Base-by-base conservation (phyloP, 345 rosid species). In the Viola odorata region DNA sequence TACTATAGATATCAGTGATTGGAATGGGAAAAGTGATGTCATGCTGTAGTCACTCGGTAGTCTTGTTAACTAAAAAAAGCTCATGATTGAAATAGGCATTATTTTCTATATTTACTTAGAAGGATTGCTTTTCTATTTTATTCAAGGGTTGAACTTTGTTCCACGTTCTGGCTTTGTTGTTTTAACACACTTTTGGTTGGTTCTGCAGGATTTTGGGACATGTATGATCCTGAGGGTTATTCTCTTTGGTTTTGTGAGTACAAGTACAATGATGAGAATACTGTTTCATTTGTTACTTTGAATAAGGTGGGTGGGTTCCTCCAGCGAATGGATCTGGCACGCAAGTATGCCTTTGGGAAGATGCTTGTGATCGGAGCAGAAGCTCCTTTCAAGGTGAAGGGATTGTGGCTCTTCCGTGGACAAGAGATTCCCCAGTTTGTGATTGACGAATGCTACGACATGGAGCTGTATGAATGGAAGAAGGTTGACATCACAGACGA, bases 221-320 rank as follows among this genome's bases (percentile, higher is more conserved):
- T 92, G 96, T 89, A 87, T 60, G 98, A 92, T 73, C 88, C 94
- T 0, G 96, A 92, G 79, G 98, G 98, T 16, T 92, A 92, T 78
- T 92, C 98, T 0, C 75, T 92, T 2, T 92, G 98, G 98, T 89
- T 92, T 74, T 92, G 97, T 44, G 91, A 92, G 68, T 92, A 92
- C 85, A 92, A 92, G 67, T 92, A 92, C 84, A 85, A 92, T 37
- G 97, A 92, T 0, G 98, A 92, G 86, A 92, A 92, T 61, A 92
- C 80, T 0, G 95, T 92, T 17, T 85, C 98, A 2, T 92, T 80
- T 6, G 98, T 89, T 16, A 92, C 98, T 0, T 66, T 92, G 53
- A 92, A 92, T 87, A 92, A 92, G 76, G 94, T 87, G 0, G 80
- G 98, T 2, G 98, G 98, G 47, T 92, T 92, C 79, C 88, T 92